These are phyloP conservation scores for Xylariaceae sp. DNA, from an alignment of 2,329 filamentous ascomycete species.

Conservation along the genomic window DNA sequence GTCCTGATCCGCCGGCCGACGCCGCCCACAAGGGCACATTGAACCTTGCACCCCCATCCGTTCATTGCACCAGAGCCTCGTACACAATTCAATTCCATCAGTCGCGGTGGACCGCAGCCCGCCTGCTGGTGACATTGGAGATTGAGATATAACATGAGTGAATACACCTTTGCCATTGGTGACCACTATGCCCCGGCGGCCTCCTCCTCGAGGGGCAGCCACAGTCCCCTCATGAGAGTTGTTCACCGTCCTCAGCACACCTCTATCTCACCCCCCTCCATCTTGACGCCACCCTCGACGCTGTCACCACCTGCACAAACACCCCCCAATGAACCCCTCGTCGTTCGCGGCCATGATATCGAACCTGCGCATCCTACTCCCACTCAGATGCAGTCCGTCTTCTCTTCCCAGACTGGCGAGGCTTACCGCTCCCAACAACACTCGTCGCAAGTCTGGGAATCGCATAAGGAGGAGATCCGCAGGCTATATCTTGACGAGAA, in stretches of 20 bases:
- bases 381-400: constrained; percentile 27
- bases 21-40: no score
- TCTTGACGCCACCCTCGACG: constrained; percentile 14
- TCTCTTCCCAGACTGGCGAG: constrained; percentile 29
- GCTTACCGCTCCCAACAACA: constrained; percentile 30
- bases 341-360: constrained; percentile 16
- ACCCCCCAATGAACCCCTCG: constrained; percentile 16
- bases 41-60: no score
- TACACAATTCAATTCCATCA: no score
- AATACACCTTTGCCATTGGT: constrained; percentile 23
- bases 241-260: constrained; percentile 20
- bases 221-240: constrained; percentile 20
- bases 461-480: constrained; percentile 43
- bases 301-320: constrained; percentile 19
- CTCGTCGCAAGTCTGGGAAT: constrained; percentile 38
- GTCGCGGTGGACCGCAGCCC: no score
- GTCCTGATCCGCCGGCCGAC: no score
- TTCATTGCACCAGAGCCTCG: no score
- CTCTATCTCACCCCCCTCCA: constrained; percentile 16
- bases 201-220: no score
- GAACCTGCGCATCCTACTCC: constrained; percentile 21
- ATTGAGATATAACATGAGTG: constrained; percentile 17
- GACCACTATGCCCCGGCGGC: constrained; percentile 16
- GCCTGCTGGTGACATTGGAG: not conserved
- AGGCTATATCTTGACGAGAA: constrained; percentile 46